Evolutionary conservation across 345 rosid species (phyloP).

Genomic region (Syzygium aqueum): DNA sequence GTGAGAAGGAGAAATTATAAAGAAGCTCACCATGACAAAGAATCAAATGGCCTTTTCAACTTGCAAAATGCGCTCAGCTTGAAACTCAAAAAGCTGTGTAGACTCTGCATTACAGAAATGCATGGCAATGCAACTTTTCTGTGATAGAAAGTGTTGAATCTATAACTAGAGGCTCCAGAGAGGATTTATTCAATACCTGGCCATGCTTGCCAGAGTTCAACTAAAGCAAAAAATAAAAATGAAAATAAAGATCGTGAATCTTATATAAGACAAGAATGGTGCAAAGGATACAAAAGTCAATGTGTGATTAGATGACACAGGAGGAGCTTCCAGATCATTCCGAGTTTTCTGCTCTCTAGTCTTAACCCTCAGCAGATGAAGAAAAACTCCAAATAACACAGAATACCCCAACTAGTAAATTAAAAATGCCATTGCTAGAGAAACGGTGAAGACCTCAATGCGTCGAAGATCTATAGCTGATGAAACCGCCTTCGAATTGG

Average conservation of each 20-base stretch:
- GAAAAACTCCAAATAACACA: background rate
- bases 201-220: background rate
- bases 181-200: background rate
- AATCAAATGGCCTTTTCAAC: background rate
- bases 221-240: background rate
- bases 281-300: background rate
- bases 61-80: background rate
- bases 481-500: slow-evolving; percentile 4
- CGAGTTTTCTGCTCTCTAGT: background rate
- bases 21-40: background rate
- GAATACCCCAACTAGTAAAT: background rate
- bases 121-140: background rate
- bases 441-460: slow-evolving; percentile 44
- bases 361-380: background rate
- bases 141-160: background rate
- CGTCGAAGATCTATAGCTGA: slow-evolving; percentile 29
- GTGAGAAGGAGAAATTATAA: background rate
- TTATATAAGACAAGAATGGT: background rate
- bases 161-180: background rate
- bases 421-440: background rate
- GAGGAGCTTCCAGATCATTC: background rate
- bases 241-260: background rate
- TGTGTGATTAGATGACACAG: background rate
- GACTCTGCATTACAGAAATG: background rate
- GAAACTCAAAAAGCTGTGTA: background rate